Evolutionary conservation across 768 basidiomycete species (phyloP).

Genomic region (Pulveroboletus sp.): DNA sequence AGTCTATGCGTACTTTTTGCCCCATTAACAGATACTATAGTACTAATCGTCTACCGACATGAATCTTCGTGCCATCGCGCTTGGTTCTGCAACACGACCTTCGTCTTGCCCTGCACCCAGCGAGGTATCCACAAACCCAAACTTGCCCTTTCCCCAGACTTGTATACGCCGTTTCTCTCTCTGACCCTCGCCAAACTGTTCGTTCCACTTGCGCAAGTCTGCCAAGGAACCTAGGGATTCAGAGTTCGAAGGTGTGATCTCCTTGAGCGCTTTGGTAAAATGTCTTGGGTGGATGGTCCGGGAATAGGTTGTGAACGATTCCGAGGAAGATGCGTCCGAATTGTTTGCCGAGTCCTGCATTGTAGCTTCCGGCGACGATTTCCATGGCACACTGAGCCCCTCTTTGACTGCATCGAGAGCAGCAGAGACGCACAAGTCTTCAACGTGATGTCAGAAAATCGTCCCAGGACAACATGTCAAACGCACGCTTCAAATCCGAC

Average conservation of each 20-base stretch:
- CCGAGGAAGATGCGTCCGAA: slow-evolving; percentile 8
- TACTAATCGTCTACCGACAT: slow-evolving; percentile 27
- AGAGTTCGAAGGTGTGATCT: slow-evolving; percentile 88
- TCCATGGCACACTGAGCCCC: slow-evolving; percentile 78
- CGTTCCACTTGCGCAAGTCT: slow-evolving; percentile 85
- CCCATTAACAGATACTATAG: slow-evolving; percentile 19
- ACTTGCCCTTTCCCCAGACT: slow-evolving; percentile 85
- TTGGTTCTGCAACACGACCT: slow-evolving; percentile 39
- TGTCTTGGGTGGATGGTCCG: slow-evolving; percentile 57
- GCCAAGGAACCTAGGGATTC: slow-evolving; percentile 74
- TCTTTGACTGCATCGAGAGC: slow-evolving; percentile 93
- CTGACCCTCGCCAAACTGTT: slow-evolving; percentile 88
- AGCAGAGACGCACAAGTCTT: slow-evolving; percentile 91
- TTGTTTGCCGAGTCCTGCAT: background rate
- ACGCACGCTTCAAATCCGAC: slow-evolving; percentile 90
- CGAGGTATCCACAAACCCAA: slow-evolving; percentile 71
- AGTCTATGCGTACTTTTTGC: slow-evolving; percentile 11
- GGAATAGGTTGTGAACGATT: slow-evolving; percentile 9
- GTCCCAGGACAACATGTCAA: background rate
- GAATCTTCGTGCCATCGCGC: slow-evolving; percentile 9
- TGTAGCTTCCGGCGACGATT: slow-evolving; percentile 10
- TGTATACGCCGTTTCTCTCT: slow-evolving; percentile 62
- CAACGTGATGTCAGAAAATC: slow-evolving; percentile 5
- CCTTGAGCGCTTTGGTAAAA: slow-evolving; percentile 81
- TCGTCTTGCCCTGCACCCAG: slow-evolving; percentile 35